Evolutionary conservation across 257 asterid species (phyloP).

Genomic region (Solanum sitiens): DNA sequence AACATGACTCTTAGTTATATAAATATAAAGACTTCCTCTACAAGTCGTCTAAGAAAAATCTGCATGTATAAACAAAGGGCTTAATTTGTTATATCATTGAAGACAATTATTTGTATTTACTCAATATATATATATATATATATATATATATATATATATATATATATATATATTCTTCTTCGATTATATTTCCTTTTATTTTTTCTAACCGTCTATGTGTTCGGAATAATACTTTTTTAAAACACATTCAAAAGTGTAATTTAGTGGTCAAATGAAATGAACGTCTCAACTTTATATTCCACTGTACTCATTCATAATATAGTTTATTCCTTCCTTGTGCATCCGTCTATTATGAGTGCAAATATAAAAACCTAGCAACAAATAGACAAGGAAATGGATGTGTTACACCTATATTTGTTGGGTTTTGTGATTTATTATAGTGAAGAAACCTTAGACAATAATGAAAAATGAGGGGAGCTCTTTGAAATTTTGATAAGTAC

Average conservation of each 20-base stretch:
- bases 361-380: not conserved
- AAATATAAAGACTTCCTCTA: too few species aligned
- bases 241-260: too few species aligned
- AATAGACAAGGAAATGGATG: not conserved
- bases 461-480: not conserved
- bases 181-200: not conserved
- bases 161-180: too few species aligned
- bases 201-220: not conserved
- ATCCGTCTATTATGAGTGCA: not conserved
- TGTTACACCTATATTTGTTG: not conserved
- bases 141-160: too few species aligned
- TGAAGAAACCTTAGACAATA: not conserved
- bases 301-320: not conserved
- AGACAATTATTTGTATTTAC: too few species aligned
- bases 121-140: too few species aligned
- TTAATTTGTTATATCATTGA: too few species aligned
- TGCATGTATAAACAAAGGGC: too few species aligned
- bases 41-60: too few species aligned
- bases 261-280: not conserved
- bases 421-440: not conserved
- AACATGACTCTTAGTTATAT: too few species aligned
- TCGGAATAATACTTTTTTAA: accelerated
- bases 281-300: not conserved
- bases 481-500: not conserved
- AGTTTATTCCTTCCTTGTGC: not conserved